A percentile compares a stretch with the other conserved stretches of the same genome.
phyloP scores from a whole-genome alignment of 176 grass and related monocot genomes.

The Themeda triandra region DNA sequence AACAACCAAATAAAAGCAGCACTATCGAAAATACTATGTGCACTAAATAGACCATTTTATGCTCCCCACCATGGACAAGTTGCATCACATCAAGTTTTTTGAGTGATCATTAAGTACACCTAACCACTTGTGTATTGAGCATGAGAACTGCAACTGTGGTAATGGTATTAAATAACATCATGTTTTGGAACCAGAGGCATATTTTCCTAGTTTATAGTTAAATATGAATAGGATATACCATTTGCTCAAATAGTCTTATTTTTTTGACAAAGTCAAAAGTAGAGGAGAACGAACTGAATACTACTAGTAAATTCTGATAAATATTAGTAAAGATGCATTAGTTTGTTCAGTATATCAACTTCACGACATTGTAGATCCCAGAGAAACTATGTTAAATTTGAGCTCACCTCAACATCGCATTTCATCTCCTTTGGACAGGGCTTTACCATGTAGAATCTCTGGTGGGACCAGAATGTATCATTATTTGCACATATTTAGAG shows the following conservation, averaged over 20 bases:
- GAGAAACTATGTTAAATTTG: not conserved
- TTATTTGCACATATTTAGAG: slow-evolving; percentile 10
- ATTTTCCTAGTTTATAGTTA: not conserved
- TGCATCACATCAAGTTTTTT: not conserved
- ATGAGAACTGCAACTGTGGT: not conserved
- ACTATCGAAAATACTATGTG: not conserved
- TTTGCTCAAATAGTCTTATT: slow-evolving; percentile 8
- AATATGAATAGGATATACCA: not conserved
- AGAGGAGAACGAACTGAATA: not conserved
- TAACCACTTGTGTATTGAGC: not conserved
- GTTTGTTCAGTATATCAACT: slow-evolving; percentile 8
- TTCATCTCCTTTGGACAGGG: slow-evolving; percentile 97
- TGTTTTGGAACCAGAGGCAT: not conserved
- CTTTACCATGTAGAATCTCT: slow-evolving; percentile 99
- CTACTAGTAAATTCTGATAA: not conserved
- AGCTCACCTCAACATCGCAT: slow-evolving; percentile 92
- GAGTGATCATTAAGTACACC: not conserved
- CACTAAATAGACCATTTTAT: slow-evolving; percentile 8
- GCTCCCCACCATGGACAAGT: not conserved
- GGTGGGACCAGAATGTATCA: slow-evolving; percentile 16
- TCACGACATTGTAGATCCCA: slow-evolving; percentile 5
- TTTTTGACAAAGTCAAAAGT: not conserved
- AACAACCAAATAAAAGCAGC: not conserved
- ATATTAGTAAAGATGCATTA: not conserved
- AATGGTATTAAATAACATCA: not conserved